These are phyloP conservation scores for Pseudocercospora musae DNA, from an alignment of 2,329 filamentous ascomycete genomes.

Conservation along the genomic window DNA sequence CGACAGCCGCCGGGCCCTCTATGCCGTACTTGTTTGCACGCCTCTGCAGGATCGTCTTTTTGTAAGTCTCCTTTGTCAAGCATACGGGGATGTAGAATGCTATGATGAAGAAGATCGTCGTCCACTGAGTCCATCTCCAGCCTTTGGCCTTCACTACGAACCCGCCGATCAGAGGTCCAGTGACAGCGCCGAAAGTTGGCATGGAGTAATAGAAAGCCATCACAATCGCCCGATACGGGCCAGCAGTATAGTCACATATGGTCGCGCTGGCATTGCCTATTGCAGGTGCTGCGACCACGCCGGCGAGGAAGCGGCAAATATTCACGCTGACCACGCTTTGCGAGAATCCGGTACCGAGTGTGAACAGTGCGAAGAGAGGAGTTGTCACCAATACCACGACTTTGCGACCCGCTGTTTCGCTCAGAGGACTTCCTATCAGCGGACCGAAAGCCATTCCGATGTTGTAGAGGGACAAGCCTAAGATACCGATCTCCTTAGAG, in stretches of 20 bases:
- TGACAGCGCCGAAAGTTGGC: slow-evolving; percentile 32
- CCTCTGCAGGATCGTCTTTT: slow-evolving; percentile 33
- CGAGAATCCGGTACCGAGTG: slow-evolving; percentile 33
- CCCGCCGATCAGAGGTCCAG: slow-evolving; percentile 41
- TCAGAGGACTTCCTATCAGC: slow-evolving; percentile 37
- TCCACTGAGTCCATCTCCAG: slow-evolving; percentile 38
- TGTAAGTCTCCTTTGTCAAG: slow-evolving; percentile 35
- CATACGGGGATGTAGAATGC: slow-evolving; percentile 30
- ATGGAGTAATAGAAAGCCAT: slow-evolving; percentile 31
- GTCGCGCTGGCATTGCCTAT: slow-evolving; percentile 34
- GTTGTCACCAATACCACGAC: slow-evolving; percentile 36
- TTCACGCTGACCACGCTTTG: slow-evolving; percentile 22
- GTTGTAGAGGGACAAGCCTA: slow-evolving; percentile 38
- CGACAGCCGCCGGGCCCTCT: slow-evolving; percentile 21
- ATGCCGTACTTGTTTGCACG: slow-evolving; percentile 29
- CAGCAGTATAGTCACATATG: slow-evolving; percentile 34
- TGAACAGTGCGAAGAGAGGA: slow-evolving; percentile 38
- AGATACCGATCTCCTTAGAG: slow-evolving; percentile 33
- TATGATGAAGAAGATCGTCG: slow-evolving; percentile 32
- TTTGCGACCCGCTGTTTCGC: slow-evolving; percentile 39
- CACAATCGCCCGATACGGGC: slow-evolving; percentile 26
- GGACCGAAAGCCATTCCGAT: slow-evolving; percentile 39
- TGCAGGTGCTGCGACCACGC: slow-evolving; percentile 41
- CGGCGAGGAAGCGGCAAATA: slow-evolving; percentile 46
- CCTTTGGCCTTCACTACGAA: slow-evolving; percentile 32